Evolutionary conservation across 139 green algal genomes (phyloP).

Genomic region (Desmodesmus armatus): DNA sequence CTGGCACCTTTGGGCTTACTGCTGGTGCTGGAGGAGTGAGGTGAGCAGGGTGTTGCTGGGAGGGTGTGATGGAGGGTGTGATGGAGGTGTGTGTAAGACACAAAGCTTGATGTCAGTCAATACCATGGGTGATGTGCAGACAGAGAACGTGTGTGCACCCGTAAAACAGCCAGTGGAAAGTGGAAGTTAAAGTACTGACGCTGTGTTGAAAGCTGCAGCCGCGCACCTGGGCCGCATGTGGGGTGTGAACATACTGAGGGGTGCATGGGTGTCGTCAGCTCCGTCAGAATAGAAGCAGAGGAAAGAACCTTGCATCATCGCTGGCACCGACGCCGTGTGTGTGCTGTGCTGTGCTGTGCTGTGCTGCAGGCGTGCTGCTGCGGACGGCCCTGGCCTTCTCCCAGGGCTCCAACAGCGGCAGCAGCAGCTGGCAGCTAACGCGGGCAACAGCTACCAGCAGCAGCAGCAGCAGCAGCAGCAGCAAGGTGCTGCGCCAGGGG

Average conservation of each 20-base stretch:
- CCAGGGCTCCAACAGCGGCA: no score
- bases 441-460: neutral
- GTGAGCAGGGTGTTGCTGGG: no score
- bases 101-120: no score
- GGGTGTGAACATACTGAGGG: neutral
- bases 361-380: no score
- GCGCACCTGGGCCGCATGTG: neutral
- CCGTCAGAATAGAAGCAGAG: neutral
- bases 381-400: no score
- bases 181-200: no score
- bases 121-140: neutral
- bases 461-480: constrained; percentile 36
- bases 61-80: no score
- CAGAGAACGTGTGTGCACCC: no score
- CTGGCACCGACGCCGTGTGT: neutral
- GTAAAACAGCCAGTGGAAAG: no score
- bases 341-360: neutral
- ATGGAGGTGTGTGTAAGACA: no score
- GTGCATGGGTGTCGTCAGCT: neutral
- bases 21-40: neutral
- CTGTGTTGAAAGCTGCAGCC: no score
- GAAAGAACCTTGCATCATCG: neutral
- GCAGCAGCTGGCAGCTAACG: constrained; percentile 35
- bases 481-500: no score
- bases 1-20: neutral